Base-by-base conservation (phyloP, 768 basidiomycete species). In the Sarcodon aspratus region DNA sequence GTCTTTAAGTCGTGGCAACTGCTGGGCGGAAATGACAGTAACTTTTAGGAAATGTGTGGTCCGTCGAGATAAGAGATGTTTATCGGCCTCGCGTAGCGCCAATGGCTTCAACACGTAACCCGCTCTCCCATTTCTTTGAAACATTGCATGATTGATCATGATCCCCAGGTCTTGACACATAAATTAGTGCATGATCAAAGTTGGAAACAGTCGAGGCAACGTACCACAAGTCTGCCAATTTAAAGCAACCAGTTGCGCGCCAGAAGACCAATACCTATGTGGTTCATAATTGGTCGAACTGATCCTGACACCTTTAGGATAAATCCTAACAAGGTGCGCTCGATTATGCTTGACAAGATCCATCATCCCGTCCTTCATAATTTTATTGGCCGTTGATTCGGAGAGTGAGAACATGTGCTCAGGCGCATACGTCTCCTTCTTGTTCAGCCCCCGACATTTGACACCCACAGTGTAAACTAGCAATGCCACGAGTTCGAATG, bases 151-250 rank as follows among this genome's bases (percentile, higher is more conserved):
- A 59, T 96, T 99, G 62, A 97, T 89, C 70, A 84, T 81, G 59
- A 84, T 86, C 2, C 91, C 93, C 46, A 91, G 66, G 64, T 97
- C 93, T 92, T 61, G 5, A 46, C 37, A 21, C 44, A 48, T 11
- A 18, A 33, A 47, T 12, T 50, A 57, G 37, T 56, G 50, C 9
- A 3, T 33, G 13, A 8, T 2, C 15, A 34, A 15, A 1, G 31
- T 31, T 31, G 36, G 8, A 31, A 33, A 35, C 11, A 13, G 12
- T 17, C 38, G 33, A 36, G 17, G 27, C 15, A 10, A 69, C 81
- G 48, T 59, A 94, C 92, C 93, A 55, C 82, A 82, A 0, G 93
- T 98, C 65, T 99, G 95, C 92, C 93, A 98, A 63, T 99, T 99
- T 48, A 99, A 74, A 7, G 95, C 92, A 0, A 93, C 92, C 6